Conservation (phyloP, 1,139 yeast genomes). For the Debaryomycetaceae sp. region DNA sequence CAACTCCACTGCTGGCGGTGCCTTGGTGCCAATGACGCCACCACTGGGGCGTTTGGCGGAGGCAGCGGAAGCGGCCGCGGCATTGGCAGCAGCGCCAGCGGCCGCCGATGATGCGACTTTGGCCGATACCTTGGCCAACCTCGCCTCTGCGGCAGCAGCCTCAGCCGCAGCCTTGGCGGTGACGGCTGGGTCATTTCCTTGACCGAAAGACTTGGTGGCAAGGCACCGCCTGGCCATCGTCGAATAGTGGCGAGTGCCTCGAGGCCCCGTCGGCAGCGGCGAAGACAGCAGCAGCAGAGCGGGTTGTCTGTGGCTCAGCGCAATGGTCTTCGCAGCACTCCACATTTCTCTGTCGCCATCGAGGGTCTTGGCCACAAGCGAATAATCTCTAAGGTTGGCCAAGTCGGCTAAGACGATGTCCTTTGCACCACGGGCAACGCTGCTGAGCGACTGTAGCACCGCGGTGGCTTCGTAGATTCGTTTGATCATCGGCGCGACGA, state of each 20-base stretch:
- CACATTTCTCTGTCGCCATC: conserved; percentile 9
- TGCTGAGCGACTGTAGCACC: too few relatives aligned
- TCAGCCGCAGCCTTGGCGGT: conserved; percentile 1
- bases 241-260: too few relatives aligned
- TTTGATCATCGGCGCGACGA: conserved; percentile 10
- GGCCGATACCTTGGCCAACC: too few relatives aligned
- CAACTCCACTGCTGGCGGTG: conserved; percentile 43
- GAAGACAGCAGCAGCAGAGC: too few relatives aligned
- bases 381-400: conserved; percentile 5
- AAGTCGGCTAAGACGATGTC: conserved; percentile 9
- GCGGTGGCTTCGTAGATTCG: conserved; percentile 10
- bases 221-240: too few relatives aligned
- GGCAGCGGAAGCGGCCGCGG: neutral
- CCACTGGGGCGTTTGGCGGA: neutral
- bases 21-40: conserved; percentile 25
- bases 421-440: conserved; percentile 8
- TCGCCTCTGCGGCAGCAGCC: neutral
- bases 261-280: too few relatives aligned
- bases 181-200: conserved; percentile 1
- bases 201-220: conserved; percentile 18
- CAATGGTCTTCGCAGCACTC: conserved; percentile 11
- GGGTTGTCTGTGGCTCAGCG: too few relatives aligned
- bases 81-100: neutral
- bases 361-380: conserved; percentile 8
- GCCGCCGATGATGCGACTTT: too few relatives aligned